Evolutionary conservation across 1,139 yeast genomes (phyloP).

Genomic region (Scheffersomyces parashehatae): DNA sequence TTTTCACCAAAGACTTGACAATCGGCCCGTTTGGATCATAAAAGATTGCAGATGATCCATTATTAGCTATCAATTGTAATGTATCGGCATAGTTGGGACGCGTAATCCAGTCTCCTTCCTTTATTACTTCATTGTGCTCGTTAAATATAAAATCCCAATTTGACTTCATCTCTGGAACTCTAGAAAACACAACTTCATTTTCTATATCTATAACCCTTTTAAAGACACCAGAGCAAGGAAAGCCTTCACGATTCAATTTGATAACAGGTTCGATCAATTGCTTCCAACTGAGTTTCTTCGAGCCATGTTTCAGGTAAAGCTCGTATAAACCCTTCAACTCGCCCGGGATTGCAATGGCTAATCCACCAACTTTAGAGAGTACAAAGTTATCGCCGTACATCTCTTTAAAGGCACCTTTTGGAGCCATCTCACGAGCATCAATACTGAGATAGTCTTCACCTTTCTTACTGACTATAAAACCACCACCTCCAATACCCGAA

Average conservation of each 20-base stretch:
- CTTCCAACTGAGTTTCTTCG: slow-evolving; percentile 72
- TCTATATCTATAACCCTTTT: slow-evolving; percentile 28
- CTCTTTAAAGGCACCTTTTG: slow-evolving; percentile 55
- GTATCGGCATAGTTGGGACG: slow-evolving; percentile 69
- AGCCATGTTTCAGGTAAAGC: slow-evolving; percentile 60
- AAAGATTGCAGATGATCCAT: slow-evolving; percentile 75
- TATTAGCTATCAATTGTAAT: slow-evolving; percentile 62
- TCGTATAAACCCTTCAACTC: slow-evolving; percentile 79
- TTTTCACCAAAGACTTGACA: slow-evolving; percentile 51
- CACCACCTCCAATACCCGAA: slow-evolving; percentile 95
- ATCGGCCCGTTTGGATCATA: slow-evolving; percentile 85
- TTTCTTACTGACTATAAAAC: slow-evolving; percentile 61
- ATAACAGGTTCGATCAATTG: slow-evolving; percentile 76
- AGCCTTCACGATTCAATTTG: slow-evolving; percentile 66
- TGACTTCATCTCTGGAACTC: slow-evolving; percentile 26
- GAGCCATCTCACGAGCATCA: slow-evolving; percentile 91
- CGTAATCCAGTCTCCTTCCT: slow-evolving; percentile 57
- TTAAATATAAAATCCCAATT: slow-evolving; percentile 60
- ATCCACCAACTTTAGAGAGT: slow-evolving; percentile 72
- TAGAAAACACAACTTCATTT: slow-evolving; percentile 26
- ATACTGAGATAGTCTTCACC: slow-evolving; percentile 55
- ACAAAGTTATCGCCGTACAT: slow-evolving; percentile 57
- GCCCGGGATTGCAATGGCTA: slow-evolving; percentile 87
- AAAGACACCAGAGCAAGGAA: slow-evolving; percentile 54
- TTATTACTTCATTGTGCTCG: slow-evolving; percentile 33